Conservation (phyloP, 208 protist genomes). For the Trypanosoma conorhini region DNA sequence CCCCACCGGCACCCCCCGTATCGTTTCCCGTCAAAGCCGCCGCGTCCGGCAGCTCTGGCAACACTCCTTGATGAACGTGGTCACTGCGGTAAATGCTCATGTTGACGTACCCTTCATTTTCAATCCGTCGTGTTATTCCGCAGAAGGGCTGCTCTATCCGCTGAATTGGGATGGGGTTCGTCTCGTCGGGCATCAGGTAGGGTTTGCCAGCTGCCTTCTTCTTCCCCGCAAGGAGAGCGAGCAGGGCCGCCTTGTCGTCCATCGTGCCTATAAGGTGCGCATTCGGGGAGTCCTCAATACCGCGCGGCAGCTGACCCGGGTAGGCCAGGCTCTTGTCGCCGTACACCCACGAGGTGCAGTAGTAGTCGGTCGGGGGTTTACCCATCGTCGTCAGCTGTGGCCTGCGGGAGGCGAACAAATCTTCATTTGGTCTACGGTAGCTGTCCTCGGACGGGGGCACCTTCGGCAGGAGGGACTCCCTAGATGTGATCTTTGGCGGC, state of each 20-base stretch:
- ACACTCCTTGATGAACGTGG: slow-evolving; percentile 57
- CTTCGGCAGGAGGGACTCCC: slow-evolving; percentile 53
- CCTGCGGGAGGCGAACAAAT: slow-evolving; percentile 28
- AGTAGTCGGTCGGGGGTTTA: slow-evolving; percentile 45
- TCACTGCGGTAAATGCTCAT: slow-evolving; percentile 73
- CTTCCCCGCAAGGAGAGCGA: slow-evolving; percentile 55
- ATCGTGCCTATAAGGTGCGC: slow-evolving; percentile 46
- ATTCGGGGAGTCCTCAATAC: slow-evolving; percentile 44
- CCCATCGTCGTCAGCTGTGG: slow-evolving; percentile 22
- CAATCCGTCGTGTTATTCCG: slow-evolving; percentile 55
- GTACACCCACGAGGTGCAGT: slow-evolving; percentile 72
- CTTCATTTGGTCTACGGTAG: slow-evolving; percentile 2
- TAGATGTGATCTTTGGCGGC: slow-evolving; percentile 70
- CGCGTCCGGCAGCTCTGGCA: slow-evolving; percentile 72
- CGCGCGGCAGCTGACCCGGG: slow-evolving; percentile 70
- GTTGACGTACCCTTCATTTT: slow-evolving; percentile 70
- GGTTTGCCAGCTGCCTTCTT: slow-evolving; percentile 10
- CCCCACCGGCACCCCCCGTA: not conserved
- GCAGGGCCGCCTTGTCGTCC: slow-evolving; percentile 60
- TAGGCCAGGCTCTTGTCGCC: slow-evolving; percentile 69
- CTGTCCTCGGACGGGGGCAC: slow-evolving; percentile 10
- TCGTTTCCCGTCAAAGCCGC: slow-evolving; percentile 7
- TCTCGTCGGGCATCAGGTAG: slow-evolving; percentile 45
- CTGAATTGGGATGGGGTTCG: slow-evolving; percentile 65
- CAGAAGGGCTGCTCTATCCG: slow-evolving; percentile 44